Evolutionary conservation across 176 grass and related monocot species (phyloP).

Genomic region (Melocanna baccifera): DNA sequence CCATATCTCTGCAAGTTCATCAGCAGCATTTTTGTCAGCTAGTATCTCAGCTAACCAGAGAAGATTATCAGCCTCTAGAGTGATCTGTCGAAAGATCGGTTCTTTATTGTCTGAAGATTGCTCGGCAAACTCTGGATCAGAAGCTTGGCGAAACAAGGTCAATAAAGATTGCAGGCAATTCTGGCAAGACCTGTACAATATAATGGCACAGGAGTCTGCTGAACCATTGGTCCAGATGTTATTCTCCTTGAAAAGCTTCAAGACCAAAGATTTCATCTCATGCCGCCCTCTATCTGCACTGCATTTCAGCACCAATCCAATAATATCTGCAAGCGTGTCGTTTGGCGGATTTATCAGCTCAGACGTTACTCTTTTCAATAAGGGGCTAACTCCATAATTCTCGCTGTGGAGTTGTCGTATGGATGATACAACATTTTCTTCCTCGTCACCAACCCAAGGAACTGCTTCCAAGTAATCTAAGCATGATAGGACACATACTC

Average conservation of each 20-base stretch:
- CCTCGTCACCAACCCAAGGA: constrained; percentile 87
- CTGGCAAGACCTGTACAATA: constrained; percentile 52
- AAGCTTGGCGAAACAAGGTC: constrained; percentile 48
- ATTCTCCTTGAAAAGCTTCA: constrained; percentile 86
- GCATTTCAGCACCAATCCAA: constrained; percentile 74
- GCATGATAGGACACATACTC: constrained; percentile 61
- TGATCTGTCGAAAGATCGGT: constrained; percentile 40
- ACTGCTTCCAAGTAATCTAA: constrained; percentile 76
- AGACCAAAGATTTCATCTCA: constrained; percentile 76
- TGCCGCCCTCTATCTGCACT: constrained; percentile 62
- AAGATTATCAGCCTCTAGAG: constrained; percentile 68
- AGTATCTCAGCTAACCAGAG: constrained; percentile 80
- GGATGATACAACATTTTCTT: constrained; percentile 68
- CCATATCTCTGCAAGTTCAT: constrained; percentile 64
- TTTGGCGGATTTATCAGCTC: constrained; percentile 48
- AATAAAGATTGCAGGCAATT: constrained; percentile 60
- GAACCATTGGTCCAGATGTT: constrained; percentile 38
- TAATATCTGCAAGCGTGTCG: constrained; percentile 56
- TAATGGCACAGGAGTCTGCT: constrained; percentile 46
- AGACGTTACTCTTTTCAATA: constrained; percentile 70
- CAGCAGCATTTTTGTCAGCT: constrained; percentile 43
- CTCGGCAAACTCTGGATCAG: constrained; percentile 32
- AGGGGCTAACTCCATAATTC: constrained; percentile 45
- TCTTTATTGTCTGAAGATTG: constrained; percentile 50
- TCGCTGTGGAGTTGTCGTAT: constrained; percentile 56